phyloP scores from a whole-genome alignment of 345 rosid species.

The Citrus glauca region DNA sequence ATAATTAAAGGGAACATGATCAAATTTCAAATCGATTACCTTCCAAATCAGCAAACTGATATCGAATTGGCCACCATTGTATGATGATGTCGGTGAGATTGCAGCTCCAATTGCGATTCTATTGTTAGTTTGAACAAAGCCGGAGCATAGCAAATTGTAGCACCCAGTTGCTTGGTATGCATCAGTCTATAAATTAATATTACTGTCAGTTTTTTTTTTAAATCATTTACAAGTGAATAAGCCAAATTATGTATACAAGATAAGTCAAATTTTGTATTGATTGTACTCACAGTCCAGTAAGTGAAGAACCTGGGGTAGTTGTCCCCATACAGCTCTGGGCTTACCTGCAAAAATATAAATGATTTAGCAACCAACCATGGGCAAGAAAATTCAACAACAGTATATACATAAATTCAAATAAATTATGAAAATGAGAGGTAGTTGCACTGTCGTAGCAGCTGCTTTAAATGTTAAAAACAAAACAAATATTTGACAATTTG shows the following conservation, averaged over 20 bases:
- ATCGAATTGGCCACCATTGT: slow-evolving; percentile 85
- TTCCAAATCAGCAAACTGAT: slow-evolving; percentile 93
- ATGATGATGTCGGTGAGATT: slow-evolving; percentile 89
- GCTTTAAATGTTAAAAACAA: slow-evolving; percentile 27
- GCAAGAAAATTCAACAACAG: neutral
- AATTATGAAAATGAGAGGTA: slow-evolving; percentile 19
- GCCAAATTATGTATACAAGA: neutral
- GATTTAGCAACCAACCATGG: slow-evolving; percentile 3
- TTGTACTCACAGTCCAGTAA: slow-evolving; percentile 89
- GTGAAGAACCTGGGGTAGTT: slow-evolving; percentile 92
- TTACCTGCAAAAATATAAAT: slow-evolving; percentile 51
- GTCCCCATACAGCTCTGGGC: slow-evolving; percentile 97
- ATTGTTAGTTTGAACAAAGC: slow-evolving; percentile 87
- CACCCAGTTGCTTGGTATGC: slow-evolving; percentile 97
- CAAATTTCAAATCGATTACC: slow-evolving; percentile 39
- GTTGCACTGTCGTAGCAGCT: slow-evolving; percentile 27
- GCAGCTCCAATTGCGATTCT: slow-evolving; percentile 93
- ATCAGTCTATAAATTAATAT: slow-evolving; percentile 54
- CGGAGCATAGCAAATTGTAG: slow-evolving; percentile 92
- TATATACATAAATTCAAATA: neutral
- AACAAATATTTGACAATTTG: neutral
- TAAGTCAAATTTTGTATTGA: neutral
- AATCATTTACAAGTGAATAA: neutral
- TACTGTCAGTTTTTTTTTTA: neutral
- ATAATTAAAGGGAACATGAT: neutral